A percentile compares a stretch with the other conserved stretches of the same genome.
These are phyloP conservation scores for Balakata baccata DNA, from an alignment of 345 rosid species.

Conservation along the genomic window DNA sequence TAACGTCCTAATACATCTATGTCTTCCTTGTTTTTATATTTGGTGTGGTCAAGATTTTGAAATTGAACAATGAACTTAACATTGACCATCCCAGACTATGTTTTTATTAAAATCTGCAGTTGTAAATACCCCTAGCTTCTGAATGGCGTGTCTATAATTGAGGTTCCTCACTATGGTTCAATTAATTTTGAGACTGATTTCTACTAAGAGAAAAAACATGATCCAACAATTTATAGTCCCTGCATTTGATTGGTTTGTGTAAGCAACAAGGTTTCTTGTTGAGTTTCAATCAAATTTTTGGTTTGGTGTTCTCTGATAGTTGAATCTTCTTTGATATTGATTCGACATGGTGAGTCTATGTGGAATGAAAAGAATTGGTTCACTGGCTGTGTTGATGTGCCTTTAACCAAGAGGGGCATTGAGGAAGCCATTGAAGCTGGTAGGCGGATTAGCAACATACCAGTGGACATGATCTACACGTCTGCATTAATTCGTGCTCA, in stretches of 20 bases:
- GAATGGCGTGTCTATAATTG: neutral
- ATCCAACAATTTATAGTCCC: neutral
- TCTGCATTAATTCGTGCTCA: conserved; percentile 92
- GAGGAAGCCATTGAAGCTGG: conserved; percentile 98
- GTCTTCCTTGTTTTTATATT: neutral
- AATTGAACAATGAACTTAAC: neutral
- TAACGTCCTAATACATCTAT: neutral
- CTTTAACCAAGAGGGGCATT: conserved; percentile 82
- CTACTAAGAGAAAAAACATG: neutral
- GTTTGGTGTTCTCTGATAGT: neutral
- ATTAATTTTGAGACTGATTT: neutral
- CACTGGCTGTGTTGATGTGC: conserved; percentile 96
- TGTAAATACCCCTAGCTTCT: neutral
- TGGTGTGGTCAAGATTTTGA: neutral
- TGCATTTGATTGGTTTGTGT: neutral
- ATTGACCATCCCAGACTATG: neutral
- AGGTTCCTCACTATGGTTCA: neutral
- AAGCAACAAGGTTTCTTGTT: neutral
- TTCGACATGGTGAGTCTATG: conserved; percentile 90
- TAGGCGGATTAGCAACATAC: conserved; percentile 85
- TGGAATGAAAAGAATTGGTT: conserved; percentile 98
- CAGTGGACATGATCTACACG: conserved; percentile 84
- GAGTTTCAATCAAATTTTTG: neutral
- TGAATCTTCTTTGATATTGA: conserved; percentile 55
- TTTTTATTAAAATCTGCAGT: neutral